These are phyloP conservation scores for Pythium brassicae DNA, from an alignment of 352 stramenopile genomes.

Conservation along the genomic window DNA sequence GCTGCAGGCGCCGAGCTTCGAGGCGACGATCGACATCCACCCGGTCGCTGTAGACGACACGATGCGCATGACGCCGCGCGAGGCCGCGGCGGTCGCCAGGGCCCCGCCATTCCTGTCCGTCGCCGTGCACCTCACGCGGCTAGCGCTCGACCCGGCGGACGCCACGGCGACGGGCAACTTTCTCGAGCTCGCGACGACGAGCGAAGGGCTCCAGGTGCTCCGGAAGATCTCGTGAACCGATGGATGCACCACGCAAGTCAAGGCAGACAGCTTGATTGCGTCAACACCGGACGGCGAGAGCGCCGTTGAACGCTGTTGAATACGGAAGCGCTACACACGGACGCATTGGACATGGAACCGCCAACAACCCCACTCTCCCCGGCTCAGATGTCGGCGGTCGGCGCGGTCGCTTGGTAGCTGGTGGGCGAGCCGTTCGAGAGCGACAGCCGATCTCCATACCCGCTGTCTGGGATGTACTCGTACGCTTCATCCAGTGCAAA, in stretches of 20 bases:
- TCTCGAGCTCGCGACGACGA: constrained; percentile 32
- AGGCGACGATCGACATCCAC: constrained; percentile 48
- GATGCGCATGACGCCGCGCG: constrained; percentile 45
- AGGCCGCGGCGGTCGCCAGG: constrained; percentile 33
- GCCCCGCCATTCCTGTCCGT: constrained; percentile 50
- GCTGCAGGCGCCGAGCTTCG: constrained; percentile 26
- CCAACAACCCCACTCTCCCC: background rate
- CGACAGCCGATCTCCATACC: constrained; percentile 37
- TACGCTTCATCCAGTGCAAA: constrained; percentile 37
- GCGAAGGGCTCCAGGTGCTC: constrained; percentile 49
- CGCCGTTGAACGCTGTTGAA: too few species aligned
- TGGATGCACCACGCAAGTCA: too few species aligned
- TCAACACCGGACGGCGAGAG: background rate
- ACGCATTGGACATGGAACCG: background rate
- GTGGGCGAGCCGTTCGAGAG: constrained; percentile 39
- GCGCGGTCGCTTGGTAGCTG: constrained; percentile 53
- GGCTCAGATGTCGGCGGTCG: constrained; percentile 56
- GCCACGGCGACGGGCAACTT: constrained; percentile 32
- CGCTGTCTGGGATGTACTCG: constrained; percentile 74
- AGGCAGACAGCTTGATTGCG: too few species aligned
- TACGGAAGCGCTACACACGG: background rate
- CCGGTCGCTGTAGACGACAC: constrained; percentile 15
- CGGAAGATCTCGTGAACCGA: constrained; percentile 40
- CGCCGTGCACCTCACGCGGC: constrained; percentile 34
- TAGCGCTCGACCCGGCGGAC: constrained; percentile 32